A percentile compares a stretch with the other conserved stretches of the same genome.
Evolutionary conservation across 202 grass and related monocot genomes (phyloP).

Genomic region (Musa balbisiana): DNA sequence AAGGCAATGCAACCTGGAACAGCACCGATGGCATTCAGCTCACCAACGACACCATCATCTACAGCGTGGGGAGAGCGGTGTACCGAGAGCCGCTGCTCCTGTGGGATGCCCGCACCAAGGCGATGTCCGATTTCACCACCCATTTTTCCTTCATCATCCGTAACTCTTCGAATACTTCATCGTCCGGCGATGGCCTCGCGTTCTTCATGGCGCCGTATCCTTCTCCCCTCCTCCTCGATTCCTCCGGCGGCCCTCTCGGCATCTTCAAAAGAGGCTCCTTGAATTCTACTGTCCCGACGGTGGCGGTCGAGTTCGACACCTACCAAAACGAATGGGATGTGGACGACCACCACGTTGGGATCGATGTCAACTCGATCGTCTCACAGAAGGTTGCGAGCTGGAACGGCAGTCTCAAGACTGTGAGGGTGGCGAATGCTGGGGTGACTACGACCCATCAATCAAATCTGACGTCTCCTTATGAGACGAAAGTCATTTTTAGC

Average conservation of each 20-base stretch:
- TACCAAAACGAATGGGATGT: conserved; percentile 48
- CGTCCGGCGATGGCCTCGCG: conserved; percentile 41
- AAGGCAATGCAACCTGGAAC: no score
- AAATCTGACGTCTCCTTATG: no score
- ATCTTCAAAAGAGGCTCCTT: conserved; percentile 24
- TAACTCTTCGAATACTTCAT: not conserved
- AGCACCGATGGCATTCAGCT: no score
- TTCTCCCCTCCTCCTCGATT: conserved; percentile 36
- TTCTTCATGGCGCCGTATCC: conserved; percentile 67
- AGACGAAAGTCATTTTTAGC: no score
- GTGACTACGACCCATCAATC: no score
- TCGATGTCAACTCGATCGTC: conserved; percentile 45
- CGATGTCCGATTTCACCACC: conserved; percentile 55
- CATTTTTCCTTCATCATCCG: conserved; percentile 47
- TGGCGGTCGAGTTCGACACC: conserved; percentile 43
- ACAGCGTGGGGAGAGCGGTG: no score
- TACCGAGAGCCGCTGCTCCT: no score
- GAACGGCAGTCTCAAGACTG: conserved; percentile 1
- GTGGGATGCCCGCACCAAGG: conserved; percentile 11
- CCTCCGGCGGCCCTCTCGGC: conserved; percentile 39
- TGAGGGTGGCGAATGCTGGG: no score
- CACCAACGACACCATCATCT: no score
- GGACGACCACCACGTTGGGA: conserved; percentile 45
- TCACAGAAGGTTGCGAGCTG: conserved; percentile 36
- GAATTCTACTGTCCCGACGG: not conserved